A percentile compares a stretch with the other conserved stretches of the same genome.
phyloP scores from a whole-genome alignment of 805 yeast genomes.

The Kurtzmaniella fragi region DNA sequence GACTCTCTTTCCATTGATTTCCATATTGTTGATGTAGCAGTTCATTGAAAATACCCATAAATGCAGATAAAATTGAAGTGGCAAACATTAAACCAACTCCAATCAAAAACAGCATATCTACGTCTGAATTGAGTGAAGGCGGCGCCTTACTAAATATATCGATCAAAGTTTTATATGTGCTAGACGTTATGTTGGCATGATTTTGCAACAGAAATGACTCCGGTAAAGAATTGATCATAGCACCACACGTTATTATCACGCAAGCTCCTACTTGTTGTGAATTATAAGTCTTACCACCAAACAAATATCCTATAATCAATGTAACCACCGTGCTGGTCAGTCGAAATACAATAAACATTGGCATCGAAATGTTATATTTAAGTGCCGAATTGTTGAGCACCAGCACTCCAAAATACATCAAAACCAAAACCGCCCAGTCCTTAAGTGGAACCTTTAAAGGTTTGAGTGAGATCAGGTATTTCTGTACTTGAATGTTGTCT shows the following conservation, averaged over 20 bases:
- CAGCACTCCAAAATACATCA: slow-evolving; percentile 47
- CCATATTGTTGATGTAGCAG: slow-evolving; percentile 46
- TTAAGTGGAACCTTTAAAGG: slow-evolving; percentile 37
- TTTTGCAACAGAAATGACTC: neutral
- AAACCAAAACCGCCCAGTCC: slow-evolving; percentile 43
- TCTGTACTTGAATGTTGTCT: slow-evolving; percentile 18
- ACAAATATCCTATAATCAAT: slow-evolving; percentile 50
- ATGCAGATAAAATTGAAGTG: slow-evolving; percentile 48
- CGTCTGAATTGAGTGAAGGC: neutral
- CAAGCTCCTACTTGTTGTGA: slow-evolving; percentile 46
- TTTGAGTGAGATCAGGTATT: slow-evolving; percentile 18
- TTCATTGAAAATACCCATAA: slow-evolving; percentile 58
- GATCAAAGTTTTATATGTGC: too few species aligned
- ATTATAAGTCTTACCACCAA: slow-evolving; percentile 40
- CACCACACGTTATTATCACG: slow-evolving; percentile 49
- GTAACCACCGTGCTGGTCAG: slow-evolving; percentile 62
- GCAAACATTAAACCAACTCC: slow-evolving; percentile 40
- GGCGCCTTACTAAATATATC: neutral
- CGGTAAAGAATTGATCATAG: slow-evolving; percentile 34
- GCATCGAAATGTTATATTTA: slow-evolving; percentile 53
- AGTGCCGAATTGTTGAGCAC: slow-evolving; percentile 56
- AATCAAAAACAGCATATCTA: slow-evolving; percentile 11
- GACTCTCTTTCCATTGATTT: slow-evolving; percentile 57
- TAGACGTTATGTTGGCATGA: neutral
- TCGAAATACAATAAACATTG: slow-evolving; percentile 61